Base-by-base conservation (phyloP, 805 yeast species). In the Wickerhamomyces silvicola region DNA sequence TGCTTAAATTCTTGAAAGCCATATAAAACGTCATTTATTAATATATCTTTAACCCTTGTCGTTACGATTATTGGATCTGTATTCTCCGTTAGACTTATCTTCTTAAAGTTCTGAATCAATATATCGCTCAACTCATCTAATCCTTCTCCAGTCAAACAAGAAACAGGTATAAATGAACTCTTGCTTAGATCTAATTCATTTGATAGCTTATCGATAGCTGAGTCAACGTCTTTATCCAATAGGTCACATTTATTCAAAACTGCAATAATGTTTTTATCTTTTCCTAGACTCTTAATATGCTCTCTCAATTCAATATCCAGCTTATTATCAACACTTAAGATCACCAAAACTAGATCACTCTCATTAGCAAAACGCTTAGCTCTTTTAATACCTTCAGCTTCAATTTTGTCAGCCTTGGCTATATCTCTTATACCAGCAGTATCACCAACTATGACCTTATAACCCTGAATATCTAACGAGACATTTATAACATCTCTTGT, bases 401-500 rank as follows among this genome's bases (percentile, higher is more conserved):
- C 96, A 20, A 86, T 79, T 6, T 51, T 48, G 42, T 81, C 92
- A 1, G 58, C 51, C 16, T 60, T 54, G 0, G 60, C 47, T 0
- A 63, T 36, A 9, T 64, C 55, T 37, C 97, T 58, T 5, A 92
- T 72, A 0, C 98, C 98, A 0, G 98, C 98, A 1, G 97, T 88
- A 53, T 92, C 98, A 4, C 94, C 85, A 15, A 88, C 56, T 3
- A 86, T 66, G 0, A 86, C 81, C 52, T 88, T 90, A 54, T 68
- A 86, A 0, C 98, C 98, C 21, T 71, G 69, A 3, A 92, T 72
- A 49, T 88, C 88, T 18, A 92, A 50, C 0, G 86, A 82, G 2
- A 86, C 73, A 43, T 87, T 94, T 16, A 92, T 71, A 0, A 84
- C 62, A 50, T 92, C 98, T 47, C 98, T 67, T 0, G 98, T 92